Evolutionary conservation across 2,329 filamentous ascomycete genomes (phyloP).

Genomic region (Cladophialophora chaetospira): DNA sequence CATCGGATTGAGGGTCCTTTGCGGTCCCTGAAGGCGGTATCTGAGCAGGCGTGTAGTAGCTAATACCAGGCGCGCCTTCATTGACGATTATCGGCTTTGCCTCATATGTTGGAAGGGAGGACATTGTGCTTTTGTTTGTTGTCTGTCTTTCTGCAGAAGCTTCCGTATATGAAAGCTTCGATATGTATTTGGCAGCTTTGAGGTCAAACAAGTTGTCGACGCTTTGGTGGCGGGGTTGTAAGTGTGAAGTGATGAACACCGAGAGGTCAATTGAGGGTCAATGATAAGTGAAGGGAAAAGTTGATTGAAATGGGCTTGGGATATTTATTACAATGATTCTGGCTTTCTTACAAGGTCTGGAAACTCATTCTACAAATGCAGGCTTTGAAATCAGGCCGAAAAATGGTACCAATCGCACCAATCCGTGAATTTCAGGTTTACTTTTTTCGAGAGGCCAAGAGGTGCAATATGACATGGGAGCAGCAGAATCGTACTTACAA

Average conservation of each 20-base stretch:
- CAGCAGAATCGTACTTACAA: background rate
- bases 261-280: no score
- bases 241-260: background rate
- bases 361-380: no score
- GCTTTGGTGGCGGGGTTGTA: background rate
- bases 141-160: background rate
- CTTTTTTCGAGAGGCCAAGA: no score
- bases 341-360: no score
- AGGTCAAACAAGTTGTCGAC: background rate
- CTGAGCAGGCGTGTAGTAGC: constrained; percentile 55
- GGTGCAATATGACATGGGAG: background rate
- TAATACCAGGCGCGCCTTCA: constrained; percentile 44
- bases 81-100: constrained; percentile 39
- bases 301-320: no score
- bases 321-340: no score
- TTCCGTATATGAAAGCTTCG: background rate
- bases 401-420: background rate
- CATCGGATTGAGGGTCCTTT: constrained; percentile 48
- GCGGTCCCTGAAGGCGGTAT: constrained; percentile 50
- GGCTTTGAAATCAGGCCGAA: background rate
- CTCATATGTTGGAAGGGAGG: constrained; percentile 9
- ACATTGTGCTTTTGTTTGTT: no score
- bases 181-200: background rate
- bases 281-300: no score
- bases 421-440: no score